phyloP scores from a whole-genome alignment of 75 land plant genomes.

The Picea glauca region DNA sequence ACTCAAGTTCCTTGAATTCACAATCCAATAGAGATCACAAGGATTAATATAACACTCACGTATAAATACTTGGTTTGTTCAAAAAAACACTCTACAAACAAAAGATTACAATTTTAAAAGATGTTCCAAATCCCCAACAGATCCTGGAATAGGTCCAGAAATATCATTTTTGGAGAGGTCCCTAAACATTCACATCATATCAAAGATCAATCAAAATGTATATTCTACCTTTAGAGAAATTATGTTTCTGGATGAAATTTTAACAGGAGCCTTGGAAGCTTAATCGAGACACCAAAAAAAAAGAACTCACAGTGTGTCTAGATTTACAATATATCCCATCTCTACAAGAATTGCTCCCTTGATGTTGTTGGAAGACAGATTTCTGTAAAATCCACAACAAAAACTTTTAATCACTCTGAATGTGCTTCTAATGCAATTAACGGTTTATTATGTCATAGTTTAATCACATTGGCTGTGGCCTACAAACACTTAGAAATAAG shows the following conservation, averaged over 20 bases:
- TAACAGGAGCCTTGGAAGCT: neutral
- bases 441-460: neutral
- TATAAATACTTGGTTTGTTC: neutral
- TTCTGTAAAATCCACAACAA: constrained; percentile 30
- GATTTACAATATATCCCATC: constrained; percentile 77
- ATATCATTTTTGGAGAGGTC: constrained; percentile 69
- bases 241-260: neutral
- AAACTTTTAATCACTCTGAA: no score
- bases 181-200: constrained; percentile 26
- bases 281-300: neutral
- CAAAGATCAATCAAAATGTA: neutral
- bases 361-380: constrained; percentile 74
- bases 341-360: constrained; percentile 77
- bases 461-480: neutral
- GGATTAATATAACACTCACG: neutral
- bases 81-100: neutral
- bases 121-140: constrained; percentile 61
- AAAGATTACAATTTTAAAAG: constrained; percentile 50
- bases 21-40: neutral
- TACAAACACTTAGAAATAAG: constrained; percentile 68
- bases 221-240: neutral
- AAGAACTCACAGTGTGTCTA: constrained; percentile 84
- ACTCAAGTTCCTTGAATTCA: constrained; percentile 62
- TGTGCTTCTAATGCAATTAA: no score
- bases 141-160: constrained; percentile 68